Evolutionary conservation across 192 early-diverging fungal genomes (phyloP).

Genomic region (Paraglomus brasilianum): DNA sequence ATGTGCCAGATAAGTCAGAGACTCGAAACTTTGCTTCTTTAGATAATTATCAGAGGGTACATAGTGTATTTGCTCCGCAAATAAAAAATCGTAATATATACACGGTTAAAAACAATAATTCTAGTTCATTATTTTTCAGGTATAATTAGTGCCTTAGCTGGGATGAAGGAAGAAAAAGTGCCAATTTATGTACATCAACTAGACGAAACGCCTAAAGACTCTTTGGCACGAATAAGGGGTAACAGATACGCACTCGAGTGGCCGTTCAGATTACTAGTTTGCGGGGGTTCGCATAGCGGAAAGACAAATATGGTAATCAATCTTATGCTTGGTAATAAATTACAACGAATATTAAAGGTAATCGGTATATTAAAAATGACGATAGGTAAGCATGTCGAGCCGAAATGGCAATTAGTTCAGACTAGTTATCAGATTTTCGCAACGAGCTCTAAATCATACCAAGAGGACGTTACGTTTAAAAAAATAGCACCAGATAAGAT

Average conservation of each 20-base stretch:
- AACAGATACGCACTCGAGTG: neutral
- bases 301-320: conserved; percentile 20
- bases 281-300: neutral
- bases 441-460: conserved; percentile 10
- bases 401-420: conserved; percentile 21
- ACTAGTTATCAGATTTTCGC: conserved; percentile 13
- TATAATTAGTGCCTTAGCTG: no score
- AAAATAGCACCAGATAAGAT: no score
- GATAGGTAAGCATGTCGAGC: conserved; percentile 19
- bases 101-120: no score
- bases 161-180: neutral
- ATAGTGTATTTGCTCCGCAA: no score
- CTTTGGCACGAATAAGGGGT: neutral
- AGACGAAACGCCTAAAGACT: conserved; percentile 4
- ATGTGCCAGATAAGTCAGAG: no score
- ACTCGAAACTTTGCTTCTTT: no score
- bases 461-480: conserved; percentile 15
- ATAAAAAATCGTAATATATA: no score
- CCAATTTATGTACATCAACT: neutral
- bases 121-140: no score
- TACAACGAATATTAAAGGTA: conserved; percentile 1
- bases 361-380: conserved; percentile 3
- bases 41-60: no score
- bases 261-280: neutral
- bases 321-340: conserved; percentile 13